Percentiles rank a stretch among this genome's conserved stretches.
These are phyloP conservation scores for Sphaerosporella brunnea DNA, from an alignment of 495 filamentous ascomycete species.

Conservation along the genomic window DNA sequence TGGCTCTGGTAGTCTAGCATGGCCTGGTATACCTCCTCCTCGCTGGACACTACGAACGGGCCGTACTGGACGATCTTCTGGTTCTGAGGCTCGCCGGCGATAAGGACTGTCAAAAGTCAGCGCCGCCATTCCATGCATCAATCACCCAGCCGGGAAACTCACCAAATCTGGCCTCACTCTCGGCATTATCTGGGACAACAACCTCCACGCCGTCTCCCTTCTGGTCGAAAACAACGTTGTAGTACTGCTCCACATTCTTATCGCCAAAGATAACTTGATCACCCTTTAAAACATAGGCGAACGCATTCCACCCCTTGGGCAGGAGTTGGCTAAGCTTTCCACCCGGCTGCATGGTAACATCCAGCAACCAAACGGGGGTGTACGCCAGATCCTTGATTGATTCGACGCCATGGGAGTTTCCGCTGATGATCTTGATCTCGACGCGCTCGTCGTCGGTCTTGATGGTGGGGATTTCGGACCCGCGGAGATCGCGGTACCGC, in stretches of 20 bases:
- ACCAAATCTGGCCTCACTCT: slow-evolving; percentile 46
- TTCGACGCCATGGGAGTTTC: slow-evolving; percentile 66
- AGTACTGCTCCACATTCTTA: slow-evolving; percentile 48
- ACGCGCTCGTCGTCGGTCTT: slow-evolving; percentile 54
- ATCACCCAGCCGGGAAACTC: slow-evolving; percentile 10
- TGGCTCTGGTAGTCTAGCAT: slow-evolving; percentile 72
- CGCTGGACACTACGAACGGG: slow-evolving; percentile 69
- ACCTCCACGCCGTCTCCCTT: slow-evolving; percentile 55
- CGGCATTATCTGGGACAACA: slow-evolving; percentile 49
- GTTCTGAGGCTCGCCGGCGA: slow-evolving; percentile 73
- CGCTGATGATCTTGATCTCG: slow-evolving; percentile 72
- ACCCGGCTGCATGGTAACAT: slow-evolving; percentile 66
- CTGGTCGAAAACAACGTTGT: slow-evolving; percentile 82
- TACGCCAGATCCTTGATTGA: slow-evolving; percentile 78
- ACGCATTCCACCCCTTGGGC: slow-evolving; percentile 75
- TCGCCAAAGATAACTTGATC: slow-evolving; percentile 44
- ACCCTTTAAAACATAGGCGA: slow-evolving; percentile 66
- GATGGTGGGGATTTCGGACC: slow-evolving; percentile 56
- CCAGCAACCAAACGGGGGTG: slow-evolving; percentile 85
- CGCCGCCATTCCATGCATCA: neutral
- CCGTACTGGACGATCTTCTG: slow-evolving; percentile 94
- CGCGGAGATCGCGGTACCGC: slow-evolving; percentile 68
- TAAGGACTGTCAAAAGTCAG: slow-evolving; percentile 35
- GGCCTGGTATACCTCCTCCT: slow-evolving; percentile 79
- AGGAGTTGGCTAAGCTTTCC: slow-evolving; percentile 54